A percentile compares a stretch with the other conserved stretches of the same genome.
phyloP scores from a whole-genome alignment of 345 rosid genomes.

The Leavenworthia alabamica region DNA sequence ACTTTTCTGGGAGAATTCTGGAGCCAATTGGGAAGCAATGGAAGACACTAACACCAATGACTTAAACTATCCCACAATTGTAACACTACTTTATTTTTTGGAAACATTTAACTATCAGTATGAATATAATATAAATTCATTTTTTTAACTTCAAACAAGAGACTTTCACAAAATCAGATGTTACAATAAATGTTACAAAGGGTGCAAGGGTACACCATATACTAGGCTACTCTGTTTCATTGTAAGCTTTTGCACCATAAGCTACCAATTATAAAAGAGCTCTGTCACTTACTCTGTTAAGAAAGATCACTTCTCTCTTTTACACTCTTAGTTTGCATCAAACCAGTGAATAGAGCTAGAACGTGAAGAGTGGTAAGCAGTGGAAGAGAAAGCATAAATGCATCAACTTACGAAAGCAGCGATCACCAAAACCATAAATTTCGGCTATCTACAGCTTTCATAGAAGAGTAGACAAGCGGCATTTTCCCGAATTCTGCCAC shows the following conservation, averaged over 20 bases:
- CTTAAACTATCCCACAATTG: not conserved
- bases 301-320: not conserved
- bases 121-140: not conserved
- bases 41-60: conserved; percentile 12
- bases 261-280: not conserved
- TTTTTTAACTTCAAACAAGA: not conserved
- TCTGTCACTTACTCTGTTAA: not conserved
- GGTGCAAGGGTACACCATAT: conserved; percentile 7
- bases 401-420: not conserved
- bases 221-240: conserved; percentile 9
- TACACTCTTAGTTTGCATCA: not conserved
- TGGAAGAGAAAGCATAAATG: conserved; percentile 18
- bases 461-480: conserved; percentile 68
- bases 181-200: conserved; percentile 14
- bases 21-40: conserved; percentile 29
- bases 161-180: not conserved
- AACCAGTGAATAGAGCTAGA: not conserved
- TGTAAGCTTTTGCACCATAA: not conserved
- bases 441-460: conserved; percentile 76
- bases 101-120: conserved; percentile 11
- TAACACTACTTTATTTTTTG: conserved; percentile 1
- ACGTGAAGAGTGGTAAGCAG: conserved; percentile 18
- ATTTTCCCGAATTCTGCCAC: conserved; percentile 69
- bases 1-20: conserved; percentile 77
- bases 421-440: conserved; percentile 78